Conservation (phyloP, 768 basidiomycete species). For the Leccinum uliginosum region DNA sequence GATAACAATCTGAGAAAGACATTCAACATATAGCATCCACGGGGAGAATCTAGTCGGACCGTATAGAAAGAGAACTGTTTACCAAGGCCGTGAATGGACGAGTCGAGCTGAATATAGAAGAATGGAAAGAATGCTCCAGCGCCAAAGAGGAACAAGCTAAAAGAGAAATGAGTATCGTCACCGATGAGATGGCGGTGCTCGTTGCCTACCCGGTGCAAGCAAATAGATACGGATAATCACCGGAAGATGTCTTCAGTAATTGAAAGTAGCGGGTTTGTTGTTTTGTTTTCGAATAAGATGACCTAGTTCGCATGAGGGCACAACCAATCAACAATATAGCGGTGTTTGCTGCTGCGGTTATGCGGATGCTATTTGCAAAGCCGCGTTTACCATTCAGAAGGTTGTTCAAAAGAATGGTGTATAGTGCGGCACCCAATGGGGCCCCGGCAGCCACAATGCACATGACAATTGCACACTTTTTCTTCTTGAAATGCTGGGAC, state of each 20-base stretch:
- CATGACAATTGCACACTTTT: constrained; percentile 38
- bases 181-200: background rate
- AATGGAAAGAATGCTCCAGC: constrained; percentile 26
- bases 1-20: constrained; percentile 30
- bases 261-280: constrained; percentile 11
- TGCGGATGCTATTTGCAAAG: constrained; percentile 45
- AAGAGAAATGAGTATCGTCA: background rate
- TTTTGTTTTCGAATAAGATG: constrained; percentile 22
- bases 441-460: constrained; percentile 37
- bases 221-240: constrained; percentile 23
- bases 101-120: constrained; percentile 56
- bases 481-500: constrained; percentile 41
- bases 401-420: constrained; percentile 29
- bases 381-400: constrained; percentile 11
- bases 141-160: constrained; percentile 16
- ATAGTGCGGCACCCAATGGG: constrained; percentile 23
- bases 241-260: constrained; percentile 14
- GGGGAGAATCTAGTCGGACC: constrained; percentile 28
- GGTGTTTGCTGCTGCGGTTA: constrained; percentile 39
- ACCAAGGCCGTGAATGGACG: constrained; percentile 44
- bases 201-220: constrained; percentile 20
- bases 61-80: constrained; percentile 51
- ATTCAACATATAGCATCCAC: background rate
- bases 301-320: constrained; percentile 36
- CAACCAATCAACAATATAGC: constrained; percentile 34